A percentile compares a stretch with the other conserved stretches of the same genome.
Evolutionary conservation across 805 yeast genomes (phyloP).

Genomic region (Sugiyamaella qingdaonensis): DNA sequence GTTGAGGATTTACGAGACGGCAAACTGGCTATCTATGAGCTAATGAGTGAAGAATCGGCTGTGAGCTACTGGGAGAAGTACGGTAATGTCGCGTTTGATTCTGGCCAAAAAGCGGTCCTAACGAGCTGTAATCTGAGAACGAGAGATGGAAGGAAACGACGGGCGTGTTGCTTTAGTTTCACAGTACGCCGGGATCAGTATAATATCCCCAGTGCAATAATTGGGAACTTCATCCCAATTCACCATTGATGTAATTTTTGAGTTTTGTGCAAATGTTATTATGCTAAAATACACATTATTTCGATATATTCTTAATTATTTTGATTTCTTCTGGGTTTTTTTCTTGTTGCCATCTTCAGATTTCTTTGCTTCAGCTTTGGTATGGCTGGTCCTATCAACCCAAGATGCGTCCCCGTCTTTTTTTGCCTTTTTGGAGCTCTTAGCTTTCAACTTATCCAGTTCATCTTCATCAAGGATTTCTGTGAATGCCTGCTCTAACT

Average conservation of each 20-base stretch:
- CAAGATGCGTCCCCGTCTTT: no score
- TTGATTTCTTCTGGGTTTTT: constrained; percentile 4
- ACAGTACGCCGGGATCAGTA: constrained; percentile 89
- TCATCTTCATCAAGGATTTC: constrained; percentile 80
- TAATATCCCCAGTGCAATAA: constrained; percentile 92
- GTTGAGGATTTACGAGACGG: constrained; percentile 93
- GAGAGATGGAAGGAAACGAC: constrained; percentile 71
- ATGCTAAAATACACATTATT: not conserved
- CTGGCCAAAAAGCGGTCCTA: constrained; percentile 90
- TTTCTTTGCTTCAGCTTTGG: constrained; percentile 9
- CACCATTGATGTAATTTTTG: constrained; percentile 28
- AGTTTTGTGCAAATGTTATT: not conserved
- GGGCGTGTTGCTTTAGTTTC: constrained; percentile 89
- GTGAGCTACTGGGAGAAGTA: constrained; percentile 97
- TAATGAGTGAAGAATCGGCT: constrained; percentile 93
- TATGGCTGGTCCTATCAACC: constrained; percentile 6
- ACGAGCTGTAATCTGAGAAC: constrained; percentile 87
- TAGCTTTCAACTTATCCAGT: constrained; percentile 37
- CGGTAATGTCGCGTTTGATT: constrained; percentile 93
- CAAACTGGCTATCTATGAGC: constrained; percentile 82
- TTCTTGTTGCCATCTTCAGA: constrained; percentile 14
- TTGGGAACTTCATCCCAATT: constrained; percentile 90
- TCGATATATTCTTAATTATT: not conserved
- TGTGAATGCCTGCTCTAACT: constrained; percentile 71
- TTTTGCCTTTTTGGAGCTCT: constrained; percentile 6